Base-by-base conservation (phyloP, 257 asterid species). In the Jacaranda copaia region DNA sequence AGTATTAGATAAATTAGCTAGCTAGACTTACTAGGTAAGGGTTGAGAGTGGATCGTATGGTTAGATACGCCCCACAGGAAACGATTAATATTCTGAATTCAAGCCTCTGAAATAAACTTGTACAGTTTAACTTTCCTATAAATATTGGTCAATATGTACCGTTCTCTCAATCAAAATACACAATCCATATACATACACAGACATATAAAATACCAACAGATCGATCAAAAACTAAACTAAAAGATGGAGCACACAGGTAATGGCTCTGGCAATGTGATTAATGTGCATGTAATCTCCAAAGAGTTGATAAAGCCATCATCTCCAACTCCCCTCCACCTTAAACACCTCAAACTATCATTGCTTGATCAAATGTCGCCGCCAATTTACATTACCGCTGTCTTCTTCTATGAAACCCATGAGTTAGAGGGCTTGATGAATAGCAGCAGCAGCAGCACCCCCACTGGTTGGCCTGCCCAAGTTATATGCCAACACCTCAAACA, bases 401-500 rank as follows among this genome's bases (percentile, higher is more conserved):
- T 76, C 69, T 68, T 76, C 80, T 76, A 76, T 14, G 51, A 36
- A 18, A 58, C 49, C 32, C 43, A 63, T 11, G 65, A 76, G 39
- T 13, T 40, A 20, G 55, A 39, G 18, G 16, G 58, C 58, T 36
- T 63, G 15, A 3, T 4, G 8, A 5, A 42, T 8, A 5, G 46
- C 46, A 4, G 8, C 46, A 5, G 46, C 46, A 4, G 46, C 46
- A 25, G 1, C 46, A 8, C 46, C 46, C 1, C 57, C 57, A 52
- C 57, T 13, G 32, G 32, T 25, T 2, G 32, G 32, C 32, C 32
- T 25, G 32, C 32, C 32, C 32, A 25, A 25, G 32, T 25, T 25
- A 43, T 36, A 42, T 57, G 58, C 48, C 85, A 49, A 53, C 6
- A 51, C 5, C 64, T 87, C 0, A 87, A 85, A 36, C 65, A 77